Percentiles rank a stretch among this genome's conserved stretches.
Conservation (phyloP, 768 basidiomycete genomes). For the Podaxis pistillaris region DNA sequence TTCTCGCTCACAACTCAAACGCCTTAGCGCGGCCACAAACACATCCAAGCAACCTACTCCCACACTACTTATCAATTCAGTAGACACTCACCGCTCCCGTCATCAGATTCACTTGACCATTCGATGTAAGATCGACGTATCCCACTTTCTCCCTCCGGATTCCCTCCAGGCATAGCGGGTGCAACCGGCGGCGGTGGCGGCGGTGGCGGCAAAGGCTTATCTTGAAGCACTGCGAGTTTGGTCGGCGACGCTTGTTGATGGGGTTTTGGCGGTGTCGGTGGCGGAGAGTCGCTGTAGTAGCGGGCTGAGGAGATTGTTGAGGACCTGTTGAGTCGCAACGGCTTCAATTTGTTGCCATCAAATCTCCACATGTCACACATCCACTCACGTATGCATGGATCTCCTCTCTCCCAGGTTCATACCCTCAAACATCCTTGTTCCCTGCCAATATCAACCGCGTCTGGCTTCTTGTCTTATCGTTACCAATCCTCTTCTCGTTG, state of each 20-base stretch:
- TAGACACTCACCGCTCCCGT: conserved; percentile 1
- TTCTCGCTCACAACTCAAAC: background rate
- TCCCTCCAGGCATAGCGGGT: background rate
- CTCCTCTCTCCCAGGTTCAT: background rate
- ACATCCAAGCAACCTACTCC: conserved; percentile 1
- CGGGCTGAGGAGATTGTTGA: background rate
- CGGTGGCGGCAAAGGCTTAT: background rate
- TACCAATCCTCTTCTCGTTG: background rate
- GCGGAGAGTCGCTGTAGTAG: background rate
- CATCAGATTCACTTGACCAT: conserved; percentile 13
- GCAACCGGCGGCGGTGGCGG: background rate
- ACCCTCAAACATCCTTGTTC: background rate
- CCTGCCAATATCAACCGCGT: background rate
- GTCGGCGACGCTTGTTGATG: background rate
- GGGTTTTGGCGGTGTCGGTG: conserved; percentile 5
- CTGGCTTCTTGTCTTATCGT: background rate
- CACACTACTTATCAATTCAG: background rate
- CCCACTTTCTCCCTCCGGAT: background rate
- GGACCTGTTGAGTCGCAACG: background rate
- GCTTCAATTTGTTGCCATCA: conserved; percentile 12
- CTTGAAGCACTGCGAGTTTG: background rate
- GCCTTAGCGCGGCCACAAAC: background rate
- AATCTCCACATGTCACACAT: conserved; percentile 9
- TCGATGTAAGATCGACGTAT: conserved; percentile 3
- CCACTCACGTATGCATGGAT: background rate